phyloP scores from a whole-genome alignment of 1,284 basidiomycete species.

The Trametes polyzona region DNA sequence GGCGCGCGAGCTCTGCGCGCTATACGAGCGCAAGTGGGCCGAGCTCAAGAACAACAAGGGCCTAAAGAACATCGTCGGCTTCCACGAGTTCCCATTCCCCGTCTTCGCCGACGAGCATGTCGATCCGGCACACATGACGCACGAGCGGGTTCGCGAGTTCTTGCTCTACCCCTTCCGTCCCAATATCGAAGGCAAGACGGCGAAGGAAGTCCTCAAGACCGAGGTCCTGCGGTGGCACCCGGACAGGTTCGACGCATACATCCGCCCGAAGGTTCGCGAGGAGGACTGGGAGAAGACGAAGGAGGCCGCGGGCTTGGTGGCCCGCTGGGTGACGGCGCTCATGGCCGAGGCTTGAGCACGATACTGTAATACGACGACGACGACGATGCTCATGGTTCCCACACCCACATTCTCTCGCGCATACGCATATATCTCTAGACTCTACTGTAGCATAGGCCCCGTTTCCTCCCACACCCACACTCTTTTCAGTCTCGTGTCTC shows the following conservation, averaged over 20 bases:
- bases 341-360: slow-evolving; percentile 1
- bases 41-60: slow-evolving; percentile 10
- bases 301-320: slow-evolving; percentile 15
- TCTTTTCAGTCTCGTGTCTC: background rate
- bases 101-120: slow-evolving; percentile 31
- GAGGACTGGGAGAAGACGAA: slow-evolving; percentile 10
- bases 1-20: background rate
- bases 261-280: slow-evolving; percentile 10
- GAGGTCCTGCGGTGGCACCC: slow-evolving; percentile 59
- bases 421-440: background rate
- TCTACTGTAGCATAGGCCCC: slow-evolving; percentile 2
- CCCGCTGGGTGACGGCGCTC: slow-evolving; percentile 6
- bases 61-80: slow-evolving; percentile 3
- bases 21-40: slow-evolving; percentile 29
- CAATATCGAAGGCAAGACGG: slow-evolving; percentile 35
- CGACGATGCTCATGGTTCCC: background rate
- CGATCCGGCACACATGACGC: slow-evolving; percentile 35
- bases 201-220: slow-evolving; percentile 42
- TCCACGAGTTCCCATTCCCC: slow-evolving; percentile 51
- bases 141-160: slow-evolving; percentile 41
- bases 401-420: too few relatives aligned
- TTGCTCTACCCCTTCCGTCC: slow-evolving; percentile 40
- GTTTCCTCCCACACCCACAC: background rate
- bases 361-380: background rate
- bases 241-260: slow-evolving; percentile 47